Evolutionary conservation across 2,329 filamentous ascomycete species (phyloP).

Genomic region (Orbilia javanica): DNA sequence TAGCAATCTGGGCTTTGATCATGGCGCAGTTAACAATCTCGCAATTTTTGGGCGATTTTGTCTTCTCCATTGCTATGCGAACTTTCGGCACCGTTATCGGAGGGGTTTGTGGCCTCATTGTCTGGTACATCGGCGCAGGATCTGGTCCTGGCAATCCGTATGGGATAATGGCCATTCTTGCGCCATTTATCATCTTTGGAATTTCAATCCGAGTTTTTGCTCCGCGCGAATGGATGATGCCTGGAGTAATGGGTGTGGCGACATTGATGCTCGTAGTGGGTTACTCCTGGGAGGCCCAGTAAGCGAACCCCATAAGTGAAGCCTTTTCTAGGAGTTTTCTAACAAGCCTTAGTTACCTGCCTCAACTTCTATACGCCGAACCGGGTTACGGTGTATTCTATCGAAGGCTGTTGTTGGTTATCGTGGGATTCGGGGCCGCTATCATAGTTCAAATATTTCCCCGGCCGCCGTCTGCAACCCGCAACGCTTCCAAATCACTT

Average conservation of each 20-base stretch:
- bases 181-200: constrained; percentile 63
- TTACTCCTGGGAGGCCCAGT: constrained; percentile 51
- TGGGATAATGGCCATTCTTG: constrained; percentile 67
- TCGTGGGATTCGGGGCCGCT: constrained; percentile 67
- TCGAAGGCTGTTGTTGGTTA: constrained; percentile 67
- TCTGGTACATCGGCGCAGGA: constrained; percentile 70
- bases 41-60: constrained; percentile 70
- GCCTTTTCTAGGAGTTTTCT: not conserved
- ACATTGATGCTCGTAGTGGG: constrained; percentile 63
- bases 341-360: constrained; percentile 31
- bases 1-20: constrained; percentile 68
- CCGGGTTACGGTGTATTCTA: constrained; percentile 69
- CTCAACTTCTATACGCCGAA: constrained; percentile 24
- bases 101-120: constrained; percentile 67
- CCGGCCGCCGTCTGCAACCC: constrained; percentile 67
- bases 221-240: constrained; percentile 63
- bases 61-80: constrained; percentile 67
- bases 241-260: constrained; percentile 65
- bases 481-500: constrained; percentile 67
- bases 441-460: constrained; percentile 68
- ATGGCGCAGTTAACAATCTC: constrained; percentile 69
- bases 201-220: constrained; percentile 65
- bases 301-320: not conserved
- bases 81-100: constrained; percentile 67
- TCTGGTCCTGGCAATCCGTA: constrained; percentile 69